phyloP scores from a whole-genome alignment of 2,329 filamentous ascomycete species.

The Geoglossum cookeanum region DNA sequence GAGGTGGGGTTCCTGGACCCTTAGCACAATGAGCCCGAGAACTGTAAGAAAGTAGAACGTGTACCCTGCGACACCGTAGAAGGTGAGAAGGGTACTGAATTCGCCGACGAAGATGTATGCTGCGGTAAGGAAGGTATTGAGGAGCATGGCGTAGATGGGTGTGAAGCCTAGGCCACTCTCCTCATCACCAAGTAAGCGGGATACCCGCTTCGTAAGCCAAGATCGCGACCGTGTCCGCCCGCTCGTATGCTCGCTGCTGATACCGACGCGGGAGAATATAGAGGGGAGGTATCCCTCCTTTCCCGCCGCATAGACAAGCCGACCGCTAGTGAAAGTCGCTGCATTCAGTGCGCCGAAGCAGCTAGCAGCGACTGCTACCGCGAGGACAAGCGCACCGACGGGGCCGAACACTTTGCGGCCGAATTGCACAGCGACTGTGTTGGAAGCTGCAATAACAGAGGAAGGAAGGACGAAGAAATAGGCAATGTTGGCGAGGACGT shows the following conservation, averaged over 20 bases:
- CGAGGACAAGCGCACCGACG: constrained; percentile 62
- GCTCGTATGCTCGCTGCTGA: constrained; percentile 20
- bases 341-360: constrained; percentile 94
- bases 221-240: constrained; percentile 26
- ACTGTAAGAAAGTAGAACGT: constrained; percentile 96
- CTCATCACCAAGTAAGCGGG: constrained; percentile 51
- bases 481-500: constrained; percentile 75
- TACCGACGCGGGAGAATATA: constrained; percentile 66
- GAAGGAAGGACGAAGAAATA: constrained; percentile 89
- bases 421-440: constrained; percentile 92
- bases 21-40: constrained; percentile 73
- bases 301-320: constrained; percentile 81
- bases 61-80: constrained; percentile 94
- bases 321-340: constrained; percentile 79
- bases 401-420: constrained; percentile 78
- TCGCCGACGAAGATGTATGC: constrained; percentile 73
- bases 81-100: constrained; percentile 80
- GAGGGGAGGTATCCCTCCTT: constrained; percentile 86
- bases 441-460: constrained; percentile 61
- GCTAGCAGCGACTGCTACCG: constrained; percentile 72
- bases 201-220: constrained; percentile 39
- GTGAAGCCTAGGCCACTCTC: constrained; percentile 75
- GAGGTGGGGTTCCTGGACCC: constrained; percentile 69
- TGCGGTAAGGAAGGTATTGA: constrained; percentile 58
- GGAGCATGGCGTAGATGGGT: constrained; percentile 73